phyloP scores from a whole-genome alignment of 75 land plant species.

The Larix kaempferi region DNA sequence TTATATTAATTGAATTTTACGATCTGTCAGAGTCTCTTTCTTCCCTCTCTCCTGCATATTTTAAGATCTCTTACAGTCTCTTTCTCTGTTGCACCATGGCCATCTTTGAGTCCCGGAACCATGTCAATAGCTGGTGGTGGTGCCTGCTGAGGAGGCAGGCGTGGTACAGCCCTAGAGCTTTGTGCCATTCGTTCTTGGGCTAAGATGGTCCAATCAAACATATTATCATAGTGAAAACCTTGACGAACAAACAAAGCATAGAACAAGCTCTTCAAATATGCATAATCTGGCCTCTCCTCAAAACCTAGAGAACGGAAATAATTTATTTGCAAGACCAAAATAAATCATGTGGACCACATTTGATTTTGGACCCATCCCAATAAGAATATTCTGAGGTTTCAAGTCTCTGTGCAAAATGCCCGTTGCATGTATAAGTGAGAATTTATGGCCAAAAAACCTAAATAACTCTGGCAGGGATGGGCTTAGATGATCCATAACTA shows the following conservation, averaged over 20 bases:
- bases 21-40: too few species aligned
- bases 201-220: not conserved
- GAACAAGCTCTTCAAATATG: conserved; percentile 42
- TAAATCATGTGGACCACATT: conserved; percentile 44
- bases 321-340: conserved; percentile 60
- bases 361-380: conserved; percentile 34
- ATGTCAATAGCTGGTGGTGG: too few species aligned
- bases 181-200: too few species aligned
- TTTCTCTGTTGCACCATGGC: too few species aligned
- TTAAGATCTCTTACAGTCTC: too few species aligned
- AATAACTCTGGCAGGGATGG: conserved; percentile 71
- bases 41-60: too few species aligned
- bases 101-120: too few species aligned
- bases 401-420: conserved; percentile 51
- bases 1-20: too few species aligned
- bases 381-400: conserved; percentile 49
- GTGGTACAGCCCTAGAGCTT: too few species aligned
- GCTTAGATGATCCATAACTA: conserved; percentile 63
- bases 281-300: conserved; percentile 52
- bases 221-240: conserved; percentile 12
- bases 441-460: conserved; percentile 36
- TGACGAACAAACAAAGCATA: conserved; percentile 55
- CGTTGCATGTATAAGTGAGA: conserved; percentile 52
- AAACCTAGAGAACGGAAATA: conserved; percentile 51
- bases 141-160: too few species aligned